Base-by-base conservation (phyloP, 2,329 filamentous ascomycete species). In the Orbilia javanica region DNA sequence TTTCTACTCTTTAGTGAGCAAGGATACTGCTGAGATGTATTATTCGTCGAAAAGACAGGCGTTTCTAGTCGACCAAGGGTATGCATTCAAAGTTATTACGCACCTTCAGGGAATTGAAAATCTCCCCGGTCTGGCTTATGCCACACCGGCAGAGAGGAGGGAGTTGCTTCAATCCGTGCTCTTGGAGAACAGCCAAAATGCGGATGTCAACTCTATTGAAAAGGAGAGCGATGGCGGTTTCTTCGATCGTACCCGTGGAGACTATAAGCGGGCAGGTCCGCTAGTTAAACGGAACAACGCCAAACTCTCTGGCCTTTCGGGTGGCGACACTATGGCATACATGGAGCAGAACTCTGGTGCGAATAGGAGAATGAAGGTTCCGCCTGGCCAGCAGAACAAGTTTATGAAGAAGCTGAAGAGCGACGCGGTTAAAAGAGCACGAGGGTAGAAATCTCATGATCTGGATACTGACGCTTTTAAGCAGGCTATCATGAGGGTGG, bases 81-180 rank as follows among this genome's bases (percentile, higher is more conserved):
- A 99, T 83, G 95, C 96, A 0, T 99, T 99, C 88, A 98, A 98
- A 84, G 95, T 98, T 79, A 99, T 99, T 83, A 99, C 96, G 0
- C 93, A 97, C 82, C 88, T 99, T 6, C 91, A 94, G 82, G 96
- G 95, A 63, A 93, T 99, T 80, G 93, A 97, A 78, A 89, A 93
- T 75, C 91, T 95, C 66, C 90, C 92, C 0, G 90, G 90, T 0
- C 88, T 99, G 0, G 92, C 91, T 1, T 98, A 96, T 83, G 89
- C 89, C 1, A 93, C 93, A 1, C 88, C 93, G 0, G 87, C 89
- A 5, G 94, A 97, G 82, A 90, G 94, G 3, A 91, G 93, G 55
- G 94, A 97, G 83, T 88, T 98, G 27, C 88, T 99, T 0, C 91
- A 94, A 81, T 93, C 96, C 81, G 93, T 98, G 1, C 89, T 97